Conservation (phyloP, 1,139 yeast species). For the Candida smagusa region DNA sequence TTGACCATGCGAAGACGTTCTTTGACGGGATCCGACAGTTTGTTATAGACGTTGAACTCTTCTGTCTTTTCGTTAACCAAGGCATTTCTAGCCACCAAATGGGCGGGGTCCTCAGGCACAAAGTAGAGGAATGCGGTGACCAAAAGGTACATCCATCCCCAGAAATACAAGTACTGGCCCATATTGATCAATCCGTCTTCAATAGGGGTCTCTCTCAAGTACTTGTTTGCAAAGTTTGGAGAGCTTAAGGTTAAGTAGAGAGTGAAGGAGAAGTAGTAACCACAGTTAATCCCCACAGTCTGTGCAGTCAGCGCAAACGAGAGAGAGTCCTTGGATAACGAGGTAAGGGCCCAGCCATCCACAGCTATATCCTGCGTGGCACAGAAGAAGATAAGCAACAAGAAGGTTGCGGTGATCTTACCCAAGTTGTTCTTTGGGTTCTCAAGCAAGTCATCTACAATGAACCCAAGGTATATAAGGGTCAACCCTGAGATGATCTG, state of each 20-base stretch:
- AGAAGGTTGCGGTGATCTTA: constrained; percentile 61
- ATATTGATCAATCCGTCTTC: constrained; percentile 68
- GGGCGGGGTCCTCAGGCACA: constrained; percentile 67
- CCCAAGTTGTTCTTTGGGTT: constrained; percentile 54
- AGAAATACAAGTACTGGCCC: constrained; percentile 69
- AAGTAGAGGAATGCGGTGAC: constrained; percentile 63
- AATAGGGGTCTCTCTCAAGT: constrained; percentile 58
- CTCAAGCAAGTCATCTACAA: constrained; percentile 54
- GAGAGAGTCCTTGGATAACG: constrained; percentile 71
- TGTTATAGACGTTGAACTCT: constrained; percentile 24
- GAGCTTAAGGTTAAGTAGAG: constrained; percentile 88
- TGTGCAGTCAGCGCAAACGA: constrained; percentile 98
- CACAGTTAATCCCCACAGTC: constrained; percentile 89
- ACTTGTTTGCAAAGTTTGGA: constrained; percentile 87
- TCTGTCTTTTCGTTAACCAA: constrained; percentile 24
- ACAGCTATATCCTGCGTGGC: constrained; percentile 99
- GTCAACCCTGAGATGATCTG: constrained; percentile 74
- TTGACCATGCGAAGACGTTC: constrained; percentile 18
- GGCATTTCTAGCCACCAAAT: constrained; percentile 35
- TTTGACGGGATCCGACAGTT: constrained; percentile 17
- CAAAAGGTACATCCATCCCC: constrained; percentile 71
- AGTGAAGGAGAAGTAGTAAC: constrained; percentile 89
- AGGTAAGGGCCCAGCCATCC: constrained; percentile 97
- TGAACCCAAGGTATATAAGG: constrained; percentile 59
- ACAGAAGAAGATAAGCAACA: constrained; percentile 76